phyloP scores from a whole-genome alignment of 805 yeast genomes.

The Grigorovia yakushimaensis region DNA sequence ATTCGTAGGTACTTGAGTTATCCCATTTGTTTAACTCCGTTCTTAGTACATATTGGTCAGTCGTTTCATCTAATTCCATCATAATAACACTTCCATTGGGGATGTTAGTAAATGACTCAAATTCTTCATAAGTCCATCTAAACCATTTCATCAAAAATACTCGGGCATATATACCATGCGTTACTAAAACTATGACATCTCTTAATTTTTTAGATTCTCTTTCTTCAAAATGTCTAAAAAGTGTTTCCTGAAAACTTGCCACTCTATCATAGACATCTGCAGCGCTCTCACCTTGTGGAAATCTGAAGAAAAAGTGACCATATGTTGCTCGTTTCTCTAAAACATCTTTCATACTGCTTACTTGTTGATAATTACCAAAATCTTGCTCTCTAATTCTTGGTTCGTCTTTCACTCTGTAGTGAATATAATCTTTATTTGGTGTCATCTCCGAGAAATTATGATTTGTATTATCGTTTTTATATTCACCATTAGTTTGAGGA shows the following conservation, averaged over 20 bases:
- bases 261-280: slow-evolving; percentile 92
- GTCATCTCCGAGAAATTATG: slow-evolving; percentile 4
- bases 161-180: slow-evolving; percentile 91
- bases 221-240: slow-evolving; percentile 69
- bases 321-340: slow-evolving; percentile 81
- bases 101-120: slow-evolving; percentile 72
- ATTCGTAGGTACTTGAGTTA: neutral
- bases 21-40: slow-evolving; percentile 63
- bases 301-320: slow-evolving; percentile 82
- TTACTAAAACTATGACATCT: slow-evolving; percentile 71
- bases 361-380: slow-evolving; percentile 85
- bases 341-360: slow-evolving; percentile 64
- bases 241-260: slow-evolving; percentile 80
- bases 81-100: slow-evolving; percentile 77
- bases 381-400: slow-evolving; percentile 92
- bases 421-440: slow-evolving; percentile 26
- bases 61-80: slow-evolving; percentile 51
- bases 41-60: slow-evolving; percentile 44
- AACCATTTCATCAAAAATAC: slow-evolving; percentile 93
- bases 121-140: slow-evolving; percentile 84
- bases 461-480: slow-evolving; percentile 16
- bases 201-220: slow-evolving; percentile 51
- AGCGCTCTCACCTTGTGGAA: slow-evolving; percentile 91
- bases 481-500: slow-evolving; percentile 19
- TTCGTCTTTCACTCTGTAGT: slow-evolving; percentile 64